Base-by-base conservation (phyloP, 2,329 filamentous ascomycete genomes). In the Cercospora janseana region DNA sequence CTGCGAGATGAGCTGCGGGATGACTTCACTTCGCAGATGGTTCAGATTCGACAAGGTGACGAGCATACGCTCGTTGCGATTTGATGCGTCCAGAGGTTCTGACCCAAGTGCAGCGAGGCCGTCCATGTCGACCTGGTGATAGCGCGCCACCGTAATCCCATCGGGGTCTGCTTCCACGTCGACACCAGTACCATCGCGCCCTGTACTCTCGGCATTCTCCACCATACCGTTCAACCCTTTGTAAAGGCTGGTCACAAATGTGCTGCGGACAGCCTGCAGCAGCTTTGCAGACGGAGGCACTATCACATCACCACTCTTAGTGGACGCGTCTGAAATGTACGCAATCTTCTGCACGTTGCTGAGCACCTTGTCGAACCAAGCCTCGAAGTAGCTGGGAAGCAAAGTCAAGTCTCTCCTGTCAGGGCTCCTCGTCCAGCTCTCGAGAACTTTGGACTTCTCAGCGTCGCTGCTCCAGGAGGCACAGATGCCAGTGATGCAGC, bases 191-290 rank as follows among this genome's bases (percentile, higher is more conserved):
- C 51, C 44, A 1, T 80, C 73, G 59, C 81, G 82, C 59, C 83
- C 81, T 10, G 83, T 69, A 50, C 83, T 82, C 70, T 97, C 90
- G 3, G 93, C 92, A 69, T 95, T 97, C 70, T 97, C 93, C 1
- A 98, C 90, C 83, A 98, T 92, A 16, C 92, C 93, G 62, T 88
- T 94, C 28, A 98, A 73, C 5, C 89, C 89, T 68, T 95, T 95
- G 71, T 97, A 97, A 34, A 98, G 74, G 51, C 91, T 95, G 5
- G 86, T 90, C 12, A 95, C 90, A 64, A 98, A 98, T 65, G 95
- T 89, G 57, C 84, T 86, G 57, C 91, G 82, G 12, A 97, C 89
- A 81, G 91, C 89, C 67, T 95, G 88, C 34, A 97, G 75, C 34
- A 96, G 74, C 69, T 97, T 98, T 6, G 85, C 78, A 27, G 89